These are phyloP conservation scores for Parascedosporium putredinis DNA, from an alignment of 2,329 filamentous ascomycete species.

Conservation along the genomic window DNA sequence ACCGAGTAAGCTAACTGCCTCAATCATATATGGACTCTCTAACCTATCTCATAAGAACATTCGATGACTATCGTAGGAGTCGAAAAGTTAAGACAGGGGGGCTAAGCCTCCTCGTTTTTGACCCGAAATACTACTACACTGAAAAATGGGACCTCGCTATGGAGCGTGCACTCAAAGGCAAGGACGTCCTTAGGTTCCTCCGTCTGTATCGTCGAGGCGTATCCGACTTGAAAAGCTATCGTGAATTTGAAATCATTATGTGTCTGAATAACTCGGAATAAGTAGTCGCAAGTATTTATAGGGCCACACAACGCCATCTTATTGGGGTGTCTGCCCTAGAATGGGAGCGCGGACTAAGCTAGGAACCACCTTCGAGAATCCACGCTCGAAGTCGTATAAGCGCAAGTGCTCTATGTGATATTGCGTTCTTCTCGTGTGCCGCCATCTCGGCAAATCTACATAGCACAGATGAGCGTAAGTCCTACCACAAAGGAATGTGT, in stretches of 20 bases:
- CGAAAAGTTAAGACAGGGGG: slow-evolving; percentile 56
- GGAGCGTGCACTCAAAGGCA: neutral
- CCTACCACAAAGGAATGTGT: neutral
- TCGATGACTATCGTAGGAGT: slow-evolving; percentile 85
- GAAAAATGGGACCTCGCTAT: slow-evolving; percentile 7
- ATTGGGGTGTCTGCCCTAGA: neutral
- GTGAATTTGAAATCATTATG: slow-evolving; percentile 72
- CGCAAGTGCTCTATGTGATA: slow-evolving; percentile 86
- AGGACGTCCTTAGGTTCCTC: slow-evolving; percentile 39
- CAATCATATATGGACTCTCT: neutral
- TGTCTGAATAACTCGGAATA: no score
- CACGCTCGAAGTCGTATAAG: slow-evolving; percentile 76
- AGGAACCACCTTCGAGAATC: no score
- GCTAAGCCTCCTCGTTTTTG: slow-evolving; percentile 72
- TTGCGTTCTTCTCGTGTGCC: slow-evolving; percentile 73
- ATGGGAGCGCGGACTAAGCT: no score
- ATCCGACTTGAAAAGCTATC: slow-evolving; percentile 58
- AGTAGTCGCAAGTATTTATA: no score
- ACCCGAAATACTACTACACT: slow-evolving; percentile 39
- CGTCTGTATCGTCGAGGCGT: slow-evolving; percentile 63
- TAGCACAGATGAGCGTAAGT: neutral
- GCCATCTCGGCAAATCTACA: slow-evolving; percentile 89
- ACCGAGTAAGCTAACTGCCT: slow-evolving; percentile 38
- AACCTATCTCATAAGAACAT: slow-evolving; percentile 45
- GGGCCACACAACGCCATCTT: no score